Evolutionary conservation across 495 filamentous ascomycete genomes (phyloP), one percentile per base, ranked within the genome.

Genomic region (Friedmanniomyces simplex): DNA sequence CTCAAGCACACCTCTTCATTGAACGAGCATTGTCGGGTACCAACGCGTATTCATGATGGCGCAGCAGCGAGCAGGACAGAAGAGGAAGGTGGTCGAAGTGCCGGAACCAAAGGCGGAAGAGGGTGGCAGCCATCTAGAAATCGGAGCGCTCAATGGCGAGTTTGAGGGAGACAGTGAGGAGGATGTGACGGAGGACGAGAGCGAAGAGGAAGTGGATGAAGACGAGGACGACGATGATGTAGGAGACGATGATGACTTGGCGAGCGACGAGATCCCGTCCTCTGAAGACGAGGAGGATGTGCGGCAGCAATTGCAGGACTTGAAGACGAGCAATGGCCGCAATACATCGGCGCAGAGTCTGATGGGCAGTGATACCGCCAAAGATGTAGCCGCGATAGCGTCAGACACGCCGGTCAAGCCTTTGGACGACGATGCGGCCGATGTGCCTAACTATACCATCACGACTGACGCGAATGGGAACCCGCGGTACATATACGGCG

Each of bases 401-500:
- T 47, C 41, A 21, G 47, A 28, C 24, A 53, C 46, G 51, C 45
- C 51, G n/a, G 20, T 58, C 12, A 54, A 49, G 45, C 48, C 43
- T 71, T 60, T 69, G 68, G 56, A 61, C 43, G 65, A 48, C 18
- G 62, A 60, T n/a, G 61, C 57, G 0, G 26, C 55, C n/a, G 45
- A 56, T 36, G 63, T 67, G 37, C 74, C 75, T n/a, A 82, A 84
- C 56, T 84, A 81, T 62, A 79, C 71, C 48, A 68, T 86, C 42
- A 75, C 76, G 22, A 74, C 78, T 62, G 85, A 88, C 67, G 85
- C 85, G 56, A 84, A 87, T 69, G 85, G 85, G 43, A 85, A 88
- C 60, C 72, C 78, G 41, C 80, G 85, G 30, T 93, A 87, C 61
- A 73, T 91, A 52, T 91, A 90, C 71, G 77, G 83, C 56, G 91